Base-by-base conservation (phyloP, 495 filamentous ascomycete species). In the Hyaloscypha variabilis region DNA sequence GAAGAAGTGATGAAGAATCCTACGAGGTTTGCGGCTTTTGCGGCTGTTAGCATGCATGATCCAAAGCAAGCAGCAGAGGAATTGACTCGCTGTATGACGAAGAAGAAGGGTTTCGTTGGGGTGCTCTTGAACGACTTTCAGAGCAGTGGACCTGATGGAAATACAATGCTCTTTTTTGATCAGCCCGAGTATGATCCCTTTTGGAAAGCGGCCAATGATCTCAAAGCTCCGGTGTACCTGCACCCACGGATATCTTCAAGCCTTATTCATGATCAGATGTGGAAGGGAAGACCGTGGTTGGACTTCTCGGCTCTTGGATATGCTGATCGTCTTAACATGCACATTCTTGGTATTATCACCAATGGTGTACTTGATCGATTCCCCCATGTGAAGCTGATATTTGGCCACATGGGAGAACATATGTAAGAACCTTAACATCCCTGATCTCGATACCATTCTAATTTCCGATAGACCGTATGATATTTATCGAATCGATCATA, bases 361-460 rank as follows among this genome's bases (percentile, higher is more conserved):
- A 81, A 80, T 66, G 83, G 83, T 5, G 80, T 84, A 1, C 89
- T 89, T 65, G 82, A 86, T 67, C 74, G 77, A 3, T 81, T 77
- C 58, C 83, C 88, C 0, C 77, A 78, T 21, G 71, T 89, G 42
- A 85, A 89, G 71, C 74, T 90, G 28, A 82, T 90, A 63, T 71
- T 90, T 19, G 87, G 87, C 6, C 88, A 90, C 72, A 76, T 88
- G 69, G 87, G 87, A 8, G 87, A 90, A 74, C 80, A 58, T 19
- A 58, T 58, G 54, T 58, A 28, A 58, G 54, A 34, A 8, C 10
- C 54, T n/a, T n/a, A n/a, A n/a, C n/a, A n/a, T n/a, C n/a, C n/a
- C n/a, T n/a, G n/a, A n/a, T n/a, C n/a, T n/a, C n/a, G n/a, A n/a
- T n/a, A n/a, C n/a, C n/a, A n/a, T n/a, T n/a, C n/a, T n/a, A n/a